Conservation (phyloP, 768 basidiomycete genomes). For the Lyophyllum atratum region DNA sequence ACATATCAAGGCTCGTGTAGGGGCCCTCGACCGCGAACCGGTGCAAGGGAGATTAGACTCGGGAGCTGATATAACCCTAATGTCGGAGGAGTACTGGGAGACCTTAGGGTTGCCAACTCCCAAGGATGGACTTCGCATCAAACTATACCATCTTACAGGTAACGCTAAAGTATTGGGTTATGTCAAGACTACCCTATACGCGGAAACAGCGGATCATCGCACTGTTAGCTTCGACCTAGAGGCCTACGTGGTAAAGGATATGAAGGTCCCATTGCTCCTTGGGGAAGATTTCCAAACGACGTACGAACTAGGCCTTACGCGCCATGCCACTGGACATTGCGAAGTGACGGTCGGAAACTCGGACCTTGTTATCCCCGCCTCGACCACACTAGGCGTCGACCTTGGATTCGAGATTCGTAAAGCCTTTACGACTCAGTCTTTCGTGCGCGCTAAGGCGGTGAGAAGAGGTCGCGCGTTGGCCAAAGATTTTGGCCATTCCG, state of each 20-base stretch:
- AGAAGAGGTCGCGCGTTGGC: neutral
- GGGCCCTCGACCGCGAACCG: neutral
- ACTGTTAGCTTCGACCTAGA: conserved; percentile 25
- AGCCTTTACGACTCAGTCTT: conserved; percentile 8
- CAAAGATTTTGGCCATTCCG: neutral
- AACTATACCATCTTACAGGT: no score
- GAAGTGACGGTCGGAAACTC: conserved; percentile 2
- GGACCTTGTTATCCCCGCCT: neutral
- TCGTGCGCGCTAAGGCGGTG: neutral
- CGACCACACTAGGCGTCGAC: conserved; percentile 9
- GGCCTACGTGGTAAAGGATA: conserved; percentile 31
- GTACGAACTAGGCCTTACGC: conserved; percentile 16
- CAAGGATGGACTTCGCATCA: no score
- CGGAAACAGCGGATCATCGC: neutral
- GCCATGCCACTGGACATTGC: conserved; percentile 7
- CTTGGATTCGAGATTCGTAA: conserved; percentile 19
- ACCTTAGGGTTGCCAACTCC: no score
- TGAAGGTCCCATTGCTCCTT: conserved; percentile 28
- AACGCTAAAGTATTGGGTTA: no score
- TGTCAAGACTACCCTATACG: neutral
- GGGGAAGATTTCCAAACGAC: no score
- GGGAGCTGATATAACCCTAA: no score
- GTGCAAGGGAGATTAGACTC: neutral
- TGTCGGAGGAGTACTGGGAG: no score
- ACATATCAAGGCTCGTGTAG: neutral